These are phyloP conservation scores for Neocallimastix lanati DNA, from an alignment of 192 early-diverging fungal species.

Conservation along the genomic window DNA sequence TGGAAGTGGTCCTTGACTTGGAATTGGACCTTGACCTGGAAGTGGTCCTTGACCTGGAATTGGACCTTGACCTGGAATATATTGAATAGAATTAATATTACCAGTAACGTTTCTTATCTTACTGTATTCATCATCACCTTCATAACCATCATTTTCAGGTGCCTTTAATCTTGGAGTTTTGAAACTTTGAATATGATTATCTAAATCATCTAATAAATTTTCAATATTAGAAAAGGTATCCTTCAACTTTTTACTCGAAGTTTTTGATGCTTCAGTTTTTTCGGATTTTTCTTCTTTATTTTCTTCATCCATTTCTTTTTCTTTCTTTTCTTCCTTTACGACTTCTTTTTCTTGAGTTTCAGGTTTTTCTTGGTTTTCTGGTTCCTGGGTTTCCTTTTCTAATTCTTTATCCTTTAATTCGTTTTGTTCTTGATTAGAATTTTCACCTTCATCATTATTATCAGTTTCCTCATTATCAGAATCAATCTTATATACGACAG, in stretches of 20 bases:
- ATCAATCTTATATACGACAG: neutral
- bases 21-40: too few species aligned
- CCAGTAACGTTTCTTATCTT: too few species aligned
- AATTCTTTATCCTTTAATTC: too few species aligned
- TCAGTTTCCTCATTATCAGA: neutral
- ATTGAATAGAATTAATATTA: too few species aligned
- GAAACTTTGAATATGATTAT: neutral
- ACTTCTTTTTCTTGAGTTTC: neutral
- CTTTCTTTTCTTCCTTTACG: neutral
- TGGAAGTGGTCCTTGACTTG: neutral
- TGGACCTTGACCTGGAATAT: too few species aligned
- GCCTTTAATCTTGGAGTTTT: neutral
- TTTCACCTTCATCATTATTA: too few species aligned
- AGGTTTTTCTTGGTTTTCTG: neutral
- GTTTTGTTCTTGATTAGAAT: too few species aligned
- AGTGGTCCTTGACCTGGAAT: too few species aligned
- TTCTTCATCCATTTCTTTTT: neutral
- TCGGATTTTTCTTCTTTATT: neutral
- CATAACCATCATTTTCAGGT: neutral
- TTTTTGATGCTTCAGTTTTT: neutral
- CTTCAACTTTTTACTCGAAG: neutral
- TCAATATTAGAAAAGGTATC: neutral
- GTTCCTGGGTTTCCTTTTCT: neutral
- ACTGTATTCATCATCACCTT: neutral
- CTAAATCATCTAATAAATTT: neutral